Base-by-base conservation (phyloP, 176 grass and related monocot genomes). In the Oryza australiensis region DNA sequence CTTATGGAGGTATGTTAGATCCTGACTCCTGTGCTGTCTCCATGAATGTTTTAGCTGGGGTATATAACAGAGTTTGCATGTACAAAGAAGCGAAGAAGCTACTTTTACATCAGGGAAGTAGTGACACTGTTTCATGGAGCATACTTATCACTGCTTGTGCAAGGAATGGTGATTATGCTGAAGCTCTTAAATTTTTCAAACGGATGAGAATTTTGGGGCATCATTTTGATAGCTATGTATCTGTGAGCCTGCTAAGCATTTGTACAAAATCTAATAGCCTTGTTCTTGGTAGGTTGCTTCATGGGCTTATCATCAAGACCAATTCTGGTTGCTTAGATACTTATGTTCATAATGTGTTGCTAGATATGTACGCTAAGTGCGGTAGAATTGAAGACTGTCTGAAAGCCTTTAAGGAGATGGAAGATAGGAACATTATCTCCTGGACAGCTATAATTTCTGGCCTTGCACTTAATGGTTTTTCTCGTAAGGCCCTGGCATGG, bases 351-450 rank as follows among this genome's bases (percentile, higher is more conserved):
- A 94, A 97, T 87, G 43, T 91, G 82, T 76, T 94, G 83, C 63
- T 97, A 38, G 88, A 97, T 85, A 91, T 97, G 88, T 94, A 97
- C 72, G 92, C 86, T 41, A 94, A 98, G 83, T 98, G 92, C 73
- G 95, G 95, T 65, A 91, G 88, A 74, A 80, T 98, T 43, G 85
- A 97, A 55, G 84, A 88, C 23, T 90, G 91, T 81, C 60, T 91
- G 27, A 88, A 84, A 81, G 62, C 84, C 22, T 93, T 97, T 32
- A 75, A 87, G 27, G 83, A 94, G 89, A 97, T 98, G 90, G 73
- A 79, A 30, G 42, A 81, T 26, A 86, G 68, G 70, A 94, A 91
- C 62, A 55, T 97, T 43, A 89, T 94, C 35, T 93, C 92, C 63
- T 97, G 90, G 89, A 97, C 90, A 10, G 75, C 79, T 77, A 64